Base-by-base conservation (phyloP, 352 stramenopile genomes). In the Phytophthora aleatoria region DNA sequence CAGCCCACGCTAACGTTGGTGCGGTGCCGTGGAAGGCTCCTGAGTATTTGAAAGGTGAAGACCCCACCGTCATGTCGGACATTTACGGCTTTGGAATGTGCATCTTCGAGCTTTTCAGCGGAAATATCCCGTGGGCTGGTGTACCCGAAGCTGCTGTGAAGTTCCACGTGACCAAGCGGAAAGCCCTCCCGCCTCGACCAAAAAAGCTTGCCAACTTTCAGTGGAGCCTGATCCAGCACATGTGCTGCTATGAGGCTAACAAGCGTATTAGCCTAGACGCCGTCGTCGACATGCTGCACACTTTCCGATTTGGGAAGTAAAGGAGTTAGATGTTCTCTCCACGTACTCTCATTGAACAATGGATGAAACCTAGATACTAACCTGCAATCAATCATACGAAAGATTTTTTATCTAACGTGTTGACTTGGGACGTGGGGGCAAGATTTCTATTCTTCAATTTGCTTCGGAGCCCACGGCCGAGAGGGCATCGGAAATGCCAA, bases 31-130 rank as follows among this genome's bases (percentile, higher is more conserved):
- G 71, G 71, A 79, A 79, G 43, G 67, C 71, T 4, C 67, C 71
- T 1, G 64, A 79, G 35, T 59, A 64, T 9, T 61, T 79, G n/a
- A 20, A 10, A 0, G 63, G 59, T 3, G 24, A 16, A 1, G 27
- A 61, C 0, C 58, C 67, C 1, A 69, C 58, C 2, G 33, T 67
- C 3, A 53, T 52, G 59, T 71, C 71, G 5, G 71, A 79, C 44
- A 36, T 76, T 0, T 79, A 64, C 45, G 49, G 67, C 0, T 71
- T 79, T 39, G 71, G 58, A 15, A 76, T 79, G 71, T 79, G 71
- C 49, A 63, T 76, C 28, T 30, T 76, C 2, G 71, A 79, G 52
- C 58, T 73, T 5, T 48, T 76, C 15, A 74, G 48, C 28, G 62
- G 71, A 6, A 55, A 54, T 4, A 54, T 74, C 24, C 71, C 71